Base-by-base conservation (phyloP, 176 grass and related monocot genomes). In the Musa troglodytarum region DNA sequence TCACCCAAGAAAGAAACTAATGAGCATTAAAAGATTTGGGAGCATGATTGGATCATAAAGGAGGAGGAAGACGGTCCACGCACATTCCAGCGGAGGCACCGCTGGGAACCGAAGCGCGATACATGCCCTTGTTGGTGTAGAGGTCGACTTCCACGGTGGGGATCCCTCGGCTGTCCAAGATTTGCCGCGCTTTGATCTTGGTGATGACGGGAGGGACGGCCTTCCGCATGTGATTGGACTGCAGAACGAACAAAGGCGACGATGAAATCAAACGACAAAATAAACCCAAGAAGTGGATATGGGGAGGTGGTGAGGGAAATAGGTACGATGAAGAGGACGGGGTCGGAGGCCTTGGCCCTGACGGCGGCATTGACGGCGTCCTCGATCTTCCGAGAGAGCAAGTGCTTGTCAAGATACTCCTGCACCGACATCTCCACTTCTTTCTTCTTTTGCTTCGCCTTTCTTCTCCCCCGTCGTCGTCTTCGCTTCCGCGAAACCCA, bases 291-390 rank as follows among this genome's bases (percentile, higher is more conserved):
- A 62, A 84, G 49, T 59, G 54, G 16, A 28, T 17, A 19, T 55
- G 20, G 14, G 8, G 23, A 2, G 69, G 54, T 43, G 28, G 57
- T 43, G 57, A 53, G 51, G n/a, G 19, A 7, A 26, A 54, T 55
- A 49, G 23, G 71, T 64, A 87, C 85, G 78, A 99, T 94, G 78
- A 89, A 94, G 58, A 94, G 90, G 71, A 87, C 84, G 63, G 95
- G 90, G 78, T 92, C 86, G 43, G 84, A 54, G 50, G 85, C 66
- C 81, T 92, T 99, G 65, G 90, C 90, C 73, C 90, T 86, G 82
- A 99, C 90, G 49, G 95, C 95, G 52, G 95, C 95, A 84, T 99
- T 99, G 80, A 99, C 95, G 63, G 95, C 88, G 75, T 99, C 95
- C 84, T 99, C 95, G 69, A 99, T 82, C 95, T 87, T 99, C 69